phyloP scores from a whole-genome alignment of 768 basidiomycete genomes.

The Psilocybe cubensis region DNA sequence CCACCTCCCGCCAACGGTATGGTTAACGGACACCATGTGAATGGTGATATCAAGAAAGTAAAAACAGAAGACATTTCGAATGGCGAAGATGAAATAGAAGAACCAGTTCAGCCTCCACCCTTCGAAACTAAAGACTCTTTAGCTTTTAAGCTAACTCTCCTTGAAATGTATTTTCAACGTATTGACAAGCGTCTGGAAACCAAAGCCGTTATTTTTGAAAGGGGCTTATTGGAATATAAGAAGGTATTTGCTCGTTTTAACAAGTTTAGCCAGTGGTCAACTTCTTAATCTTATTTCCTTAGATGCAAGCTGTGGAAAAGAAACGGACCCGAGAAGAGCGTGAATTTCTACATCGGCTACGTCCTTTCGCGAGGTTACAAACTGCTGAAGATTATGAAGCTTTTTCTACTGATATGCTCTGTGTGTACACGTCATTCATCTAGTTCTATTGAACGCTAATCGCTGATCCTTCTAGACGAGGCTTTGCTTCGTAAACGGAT shows the following conservation, averaged over 20 bases:
- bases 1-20: slow-evolving; percentile 43
- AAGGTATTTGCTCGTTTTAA: slow-evolving; percentile 58
- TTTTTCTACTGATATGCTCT: slow-evolving; percentile 87
- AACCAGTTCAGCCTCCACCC: slow-evolving; percentile 72
- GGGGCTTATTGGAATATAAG: slow-evolving; percentile 91
- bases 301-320: slow-evolving; percentile 93
- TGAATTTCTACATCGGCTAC: slow-evolving; percentile 85
- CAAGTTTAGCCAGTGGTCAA: slow-evolving; percentile 4
- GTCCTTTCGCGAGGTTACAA: slow-evolving; percentile 90
- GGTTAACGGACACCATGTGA: slow-evolving; percentile 47
- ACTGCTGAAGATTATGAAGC: slow-evolving; percentile 91
- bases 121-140: slow-evolving; percentile 86
- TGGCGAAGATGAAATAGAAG: slow-evolving; percentile 68
- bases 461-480: slow-evolving; percentile 62
- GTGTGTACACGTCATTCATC: slow-evolving; percentile 46
- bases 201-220: slow-evolving; percentile 90
- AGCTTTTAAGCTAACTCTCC: slow-evolving; percentile 82
- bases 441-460: not conserved
- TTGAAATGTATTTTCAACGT: slow-evolving; percentile 91
- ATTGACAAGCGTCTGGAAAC: slow-evolving; percentile 83
- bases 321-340: slow-evolving; percentile 90
- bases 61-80: slow-evolving; percentile 55
- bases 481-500: slow-evolving; percentile 85
- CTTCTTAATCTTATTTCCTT: slow-evolving; percentile 16
- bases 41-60: slow-evolving; percentile 41